Base-by-base conservation (phyloP, 345 rosid species). In the Populus simonii region DNA sequence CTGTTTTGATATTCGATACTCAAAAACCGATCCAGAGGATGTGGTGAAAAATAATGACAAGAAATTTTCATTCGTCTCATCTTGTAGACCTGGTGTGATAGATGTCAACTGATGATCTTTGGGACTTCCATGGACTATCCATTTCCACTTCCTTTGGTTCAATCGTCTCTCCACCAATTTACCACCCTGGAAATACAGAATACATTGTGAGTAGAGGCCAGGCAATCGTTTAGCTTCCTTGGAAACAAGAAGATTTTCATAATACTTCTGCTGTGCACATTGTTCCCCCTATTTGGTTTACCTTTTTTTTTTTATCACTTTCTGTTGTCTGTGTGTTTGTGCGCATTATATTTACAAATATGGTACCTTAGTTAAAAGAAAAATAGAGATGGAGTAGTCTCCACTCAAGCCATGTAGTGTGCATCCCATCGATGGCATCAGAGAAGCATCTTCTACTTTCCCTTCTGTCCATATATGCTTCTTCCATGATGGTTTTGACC, bases 401-500 rank as follows among this genome's bases (percentile, higher is more conserved):
- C 90, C 91, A 36, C 41, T 77, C 77, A 75, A 62, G 57, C 90
- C 89, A 68, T 79, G 83, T 36, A 86, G 16, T 18, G 89, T 71
- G 82, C 75, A 85, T 9, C 92, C 94, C 38, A 23, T 74, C 49
- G 86, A 68, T 20, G 88, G 85, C 62, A 76, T 49, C 70, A 91
- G 81, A 71, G 85, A 82, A 73, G 83, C 79, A 76, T 86, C 85
- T 49, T 71, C 79, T 12, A 55, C 75, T 80, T 65, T 80, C 75
- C 83, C 86, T 76, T 85, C 85, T 73, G 74, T 82, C 86, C 84
- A 82, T 76, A 91, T 80, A 72, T 89, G 92, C 86, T 90, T 91
- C 88, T 85, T 89, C 95, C 95, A 91, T 25, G 92, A 81, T n/a
- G 95, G 93, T 73, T 80, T 88, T 15, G 93, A 87, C 82, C 80